Evolutionary conservation across 225 moss, liverwort and hornwort species (phyloP), one percentile per base, ranked within the genome.

Genomic region (Sphagnum contortum): DNA sequence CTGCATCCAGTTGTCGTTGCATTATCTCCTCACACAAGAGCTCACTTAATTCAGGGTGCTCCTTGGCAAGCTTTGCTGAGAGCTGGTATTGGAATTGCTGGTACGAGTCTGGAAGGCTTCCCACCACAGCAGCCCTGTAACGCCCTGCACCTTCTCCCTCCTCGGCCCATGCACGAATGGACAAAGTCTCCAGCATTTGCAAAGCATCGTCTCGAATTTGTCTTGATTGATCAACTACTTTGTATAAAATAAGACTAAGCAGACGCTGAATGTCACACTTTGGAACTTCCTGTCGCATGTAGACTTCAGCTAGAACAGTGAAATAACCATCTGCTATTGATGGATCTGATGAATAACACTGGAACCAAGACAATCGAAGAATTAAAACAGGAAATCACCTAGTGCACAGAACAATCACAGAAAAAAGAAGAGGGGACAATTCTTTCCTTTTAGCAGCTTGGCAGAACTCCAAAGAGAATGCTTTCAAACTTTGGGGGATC

Each of bases 301-400:
- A 98, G 55, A 98, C 98, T 84, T 98, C 98, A 72, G 98, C 98
- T 59, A 98, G 74, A 61, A 98, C 98, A 59, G 93, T 93, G 64
- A 98, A 98, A 77, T 98, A 98, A 57, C 98, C 98, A 81, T 98
- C 98, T 12, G 98, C 93, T 77, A 98, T 91, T 47, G 93, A 93
- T 64, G 98, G 73, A 72, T 93, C 91, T 65, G 98, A 93, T 68
- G 98, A 98, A 66, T 98, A 98, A 69, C 98, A 98, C 98, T 98
- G 98, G 85, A 85, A 63, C 59, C 69, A 4, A 57, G 46, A 60
- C 3, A 10, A 7, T 45, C 44, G 45, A 7, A n/a, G 12, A 2
- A 29, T 56, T 14, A 45, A 49, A 48, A 2, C 46, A 47, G 12
- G 45, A 2, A 2, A 12, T 9, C 60, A 61, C 60, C 12, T 64